These are phyloP conservation scores for Monosporascus sp. DNA, from an alignment of 2,329 filamentous ascomycete genomes.

Conservation along the genomic window DNA sequence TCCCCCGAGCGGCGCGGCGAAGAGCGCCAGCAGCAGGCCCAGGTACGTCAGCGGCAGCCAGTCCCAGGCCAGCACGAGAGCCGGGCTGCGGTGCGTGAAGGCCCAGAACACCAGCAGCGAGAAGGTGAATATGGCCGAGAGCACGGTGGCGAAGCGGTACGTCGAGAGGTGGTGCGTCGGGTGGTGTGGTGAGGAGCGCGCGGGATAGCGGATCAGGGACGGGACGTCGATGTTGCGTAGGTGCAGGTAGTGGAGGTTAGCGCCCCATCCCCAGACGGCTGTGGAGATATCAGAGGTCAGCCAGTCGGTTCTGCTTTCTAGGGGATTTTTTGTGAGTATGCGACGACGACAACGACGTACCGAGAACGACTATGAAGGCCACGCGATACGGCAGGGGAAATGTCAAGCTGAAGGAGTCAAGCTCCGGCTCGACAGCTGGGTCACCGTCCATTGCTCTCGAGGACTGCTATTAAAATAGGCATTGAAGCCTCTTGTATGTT, in stretches of 20 bases:
- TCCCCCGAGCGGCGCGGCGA: slow-evolving; percentile 59
- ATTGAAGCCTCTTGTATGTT: slow-evolving; percentile 7
- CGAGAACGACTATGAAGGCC: slow-evolving; percentile 77
- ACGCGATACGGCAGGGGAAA: slow-evolving; percentile 88
- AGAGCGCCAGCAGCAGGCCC: slow-evolving; percentile 61
- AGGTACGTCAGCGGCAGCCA: slow-evolving; percentile 84
- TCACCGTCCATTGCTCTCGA: slow-evolving; percentile 61
- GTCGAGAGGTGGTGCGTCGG: slow-evolving; percentile 73
- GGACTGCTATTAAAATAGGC: slow-evolving; percentile 4
- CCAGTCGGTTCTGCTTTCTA: neutral
- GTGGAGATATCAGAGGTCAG: slow-evolving; percentile 9
- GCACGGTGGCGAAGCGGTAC: slow-evolving; percentile 76
- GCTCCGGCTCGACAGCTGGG: slow-evolving; percentile 60
- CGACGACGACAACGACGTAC: slow-evolving; percentile 42
- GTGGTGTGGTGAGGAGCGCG: slow-evolving; percentile 63
- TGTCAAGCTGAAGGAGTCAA: slow-evolving; percentile 81
- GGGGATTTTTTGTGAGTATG: neutral
- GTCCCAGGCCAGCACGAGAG: slow-evolving; percentile 70
- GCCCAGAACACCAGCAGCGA: slow-evolving; percentile 81
- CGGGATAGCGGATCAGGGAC: slow-evolving; percentile 78
- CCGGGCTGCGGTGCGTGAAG: slow-evolving; percentile 64
- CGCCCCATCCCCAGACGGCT: slow-evolving; percentile 94
- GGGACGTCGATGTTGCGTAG: slow-evolving; percentile 80
- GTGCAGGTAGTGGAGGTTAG: slow-evolving; percentile 84
- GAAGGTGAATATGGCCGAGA: slow-evolving; percentile 63